These are phyloP conservation scores for Lagenidium giganteum DNA, from an alignment of 352 stramenopile species.

Conservation along the genomic window DNA sequence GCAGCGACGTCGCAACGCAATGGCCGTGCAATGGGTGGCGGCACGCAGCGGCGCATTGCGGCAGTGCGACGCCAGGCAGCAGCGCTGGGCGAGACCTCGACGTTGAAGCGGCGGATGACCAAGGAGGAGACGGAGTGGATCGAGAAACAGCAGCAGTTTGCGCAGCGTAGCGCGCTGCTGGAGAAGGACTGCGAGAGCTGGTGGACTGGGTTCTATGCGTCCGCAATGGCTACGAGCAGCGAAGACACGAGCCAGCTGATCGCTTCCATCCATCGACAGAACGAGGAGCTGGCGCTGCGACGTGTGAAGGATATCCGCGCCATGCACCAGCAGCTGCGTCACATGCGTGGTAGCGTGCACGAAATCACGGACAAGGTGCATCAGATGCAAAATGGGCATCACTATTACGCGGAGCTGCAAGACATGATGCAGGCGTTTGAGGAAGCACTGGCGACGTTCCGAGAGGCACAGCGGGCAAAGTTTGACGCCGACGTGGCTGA, in stretches of 20 bases:
- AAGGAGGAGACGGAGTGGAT: conserved; percentile 49
- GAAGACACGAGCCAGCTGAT: neutral
- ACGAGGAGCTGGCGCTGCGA: conserved; percentile 26
- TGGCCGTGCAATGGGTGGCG: neutral
- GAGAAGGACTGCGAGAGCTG: conserved; percentile 49
- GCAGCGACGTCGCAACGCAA: neutral
- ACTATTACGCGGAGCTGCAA: conserved; percentile 45
- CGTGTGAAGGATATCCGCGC: conserved; percentile 22
- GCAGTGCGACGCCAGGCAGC: conserved; percentile 23
- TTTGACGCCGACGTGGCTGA: conserved; percentile 46
- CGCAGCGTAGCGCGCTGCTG: conserved; percentile 22
- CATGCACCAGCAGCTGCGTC: conserved; percentile 30
- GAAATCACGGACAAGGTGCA: conserved; percentile 35
- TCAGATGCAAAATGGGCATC: conserved; percentile 35
- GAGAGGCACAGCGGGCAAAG: conserved; percentile 20
- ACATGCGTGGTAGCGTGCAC: conserved; percentile 21
- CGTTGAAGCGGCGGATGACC: conserved; percentile 16
- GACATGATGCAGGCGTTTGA: conserved; percentile 51
- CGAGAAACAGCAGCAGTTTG: conserved; percentile 60
- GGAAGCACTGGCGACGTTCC: conserved; percentile 30
- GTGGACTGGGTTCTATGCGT: conserved; percentile 47
- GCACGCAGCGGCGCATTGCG: conserved; percentile 26
- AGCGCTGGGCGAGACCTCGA: neutral
- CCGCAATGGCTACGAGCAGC: conserved; percentile 2
- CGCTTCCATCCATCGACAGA: conserved; percentile 34